Percentiles rank a stretch among this genome's conserved stretches.
phyloP scores from a whole-genome alignment of 805 yeast genomes.

The Ogataea henricii region DNA sequence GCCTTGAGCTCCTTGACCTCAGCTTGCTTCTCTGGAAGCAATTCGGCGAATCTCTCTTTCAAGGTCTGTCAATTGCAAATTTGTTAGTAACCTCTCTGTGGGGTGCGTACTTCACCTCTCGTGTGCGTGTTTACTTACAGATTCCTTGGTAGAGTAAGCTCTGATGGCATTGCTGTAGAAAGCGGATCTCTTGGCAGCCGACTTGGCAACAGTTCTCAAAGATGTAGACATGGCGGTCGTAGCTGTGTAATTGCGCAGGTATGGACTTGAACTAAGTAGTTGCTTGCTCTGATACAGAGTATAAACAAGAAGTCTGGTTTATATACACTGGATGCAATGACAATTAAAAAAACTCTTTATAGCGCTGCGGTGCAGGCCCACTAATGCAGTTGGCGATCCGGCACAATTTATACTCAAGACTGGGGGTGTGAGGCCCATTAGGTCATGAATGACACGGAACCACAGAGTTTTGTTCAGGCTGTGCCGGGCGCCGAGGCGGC shows the following conservation, averaged over 20 bases:
- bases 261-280: background rate
- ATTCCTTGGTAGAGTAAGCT: constrained; percentile 42
- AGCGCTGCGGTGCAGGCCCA: background rate
- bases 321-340: constrained; percentile 6
- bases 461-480: background rate
- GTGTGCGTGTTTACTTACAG: constrained; percentile 30
- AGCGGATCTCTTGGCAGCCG: constrained; percentile 28
- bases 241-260: constrained; percentile 1
- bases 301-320: constrained; percentile 4
- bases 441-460: constrained; percentile 1
- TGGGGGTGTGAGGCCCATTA: background rate
- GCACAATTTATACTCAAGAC: constrained; percentile 4
- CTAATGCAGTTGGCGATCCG: background rate
- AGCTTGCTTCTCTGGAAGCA: constrained; percentile 89
- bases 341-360: background rate
- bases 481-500: constrained; percentile 8
- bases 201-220: constrained; percentile 34
- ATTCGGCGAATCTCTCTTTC: constrained; percentile 91
- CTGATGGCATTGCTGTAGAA: constrained; percentile 28
- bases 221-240: constrained; percentile 7
- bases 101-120: too few relatives aligned
- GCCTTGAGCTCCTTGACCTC: constrained; percentile 87
- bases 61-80: constrained; percentile 52
- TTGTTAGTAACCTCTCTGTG: too few relatives aligned
- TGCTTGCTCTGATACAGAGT: constrained; percentile 2